Conservation (phyloP, 192 early-diverging fungal genomes). For the Backusella macrospora region DNA sequence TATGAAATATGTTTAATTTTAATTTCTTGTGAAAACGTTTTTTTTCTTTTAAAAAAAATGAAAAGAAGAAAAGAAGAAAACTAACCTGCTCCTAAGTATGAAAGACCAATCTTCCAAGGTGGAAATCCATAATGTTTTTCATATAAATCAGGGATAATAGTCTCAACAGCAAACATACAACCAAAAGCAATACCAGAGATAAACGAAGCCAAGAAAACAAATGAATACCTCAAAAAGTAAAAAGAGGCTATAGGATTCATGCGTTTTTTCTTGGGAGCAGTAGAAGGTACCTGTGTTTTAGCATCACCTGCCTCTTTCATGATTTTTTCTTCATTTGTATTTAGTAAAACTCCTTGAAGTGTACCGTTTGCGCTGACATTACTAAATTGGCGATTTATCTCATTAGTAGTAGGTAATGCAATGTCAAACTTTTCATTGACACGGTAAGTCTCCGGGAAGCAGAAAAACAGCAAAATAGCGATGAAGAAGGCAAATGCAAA, state of each 20-base stretch:
- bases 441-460: no score
- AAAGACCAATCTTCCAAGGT: conserved; percentile 37
- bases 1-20: conserved; percentile 45
- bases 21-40: background rate
- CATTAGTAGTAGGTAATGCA: conserved; percentile 24
- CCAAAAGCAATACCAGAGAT: conserved; percentile 48
- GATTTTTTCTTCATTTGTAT: no score
- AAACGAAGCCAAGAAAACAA: conserved; percentile 42
- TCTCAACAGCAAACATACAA: conserved; percentile 50
- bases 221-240: conserved; percentile 38
- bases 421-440: no score
- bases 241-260: conserved; percentile 20
- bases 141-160: conserved; percentile 32
- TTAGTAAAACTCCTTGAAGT: no score
- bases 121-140: conserved; percentile 25
- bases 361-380: no score
- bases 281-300: background rate
- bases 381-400: background rate
- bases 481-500: conserved; percentile 41
- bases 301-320: no score
- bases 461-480: no score
- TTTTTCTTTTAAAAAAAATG: no score
- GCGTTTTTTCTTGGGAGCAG: no score
- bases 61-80: no score
- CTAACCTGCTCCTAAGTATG: background rate